Evolutionary conservation across 192 early-diverging fungal genomes (phyloP).

Genomic region (Podila minutissima): DNA sequence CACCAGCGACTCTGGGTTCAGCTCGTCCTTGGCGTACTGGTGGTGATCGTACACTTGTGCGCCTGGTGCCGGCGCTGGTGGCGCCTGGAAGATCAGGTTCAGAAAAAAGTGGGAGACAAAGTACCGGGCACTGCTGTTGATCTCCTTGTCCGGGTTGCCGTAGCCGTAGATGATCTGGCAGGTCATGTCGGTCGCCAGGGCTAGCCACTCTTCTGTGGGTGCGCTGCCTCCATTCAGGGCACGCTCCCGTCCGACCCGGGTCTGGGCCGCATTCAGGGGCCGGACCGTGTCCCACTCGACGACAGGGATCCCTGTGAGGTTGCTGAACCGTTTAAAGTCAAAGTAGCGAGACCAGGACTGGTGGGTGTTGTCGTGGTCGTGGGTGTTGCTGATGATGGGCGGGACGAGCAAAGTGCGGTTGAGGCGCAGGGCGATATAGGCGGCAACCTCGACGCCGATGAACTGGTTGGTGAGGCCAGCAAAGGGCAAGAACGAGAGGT

Average conservation of each 20-base stretch:
- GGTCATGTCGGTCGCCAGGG: conserved; percentile 23
- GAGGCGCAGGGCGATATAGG: conserved; percentile 16
- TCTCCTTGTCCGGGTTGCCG: neutral
- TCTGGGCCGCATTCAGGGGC: conserved; percentile 20
- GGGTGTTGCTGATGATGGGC: conserved; percentile 41
- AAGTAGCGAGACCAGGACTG: conserved; percentile 36
- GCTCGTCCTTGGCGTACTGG: neutral
- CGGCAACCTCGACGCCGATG: conserved; percentile 22
- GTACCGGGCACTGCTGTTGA: conserved; percentile 13
- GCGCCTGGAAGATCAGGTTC: neutral
- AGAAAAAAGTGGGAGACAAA: conserved; percentile 33
- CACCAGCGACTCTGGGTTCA: neutral
- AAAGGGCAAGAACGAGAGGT: conserved; percentile 38
- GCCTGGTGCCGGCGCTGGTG: neutral
- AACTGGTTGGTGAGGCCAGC: conserved; percentile 47
- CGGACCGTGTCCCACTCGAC: conserved; percentile 35
- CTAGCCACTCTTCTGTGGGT: neutral
- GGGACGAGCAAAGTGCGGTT: conserved; percentile 37
- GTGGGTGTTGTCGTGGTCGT: conserved; percentile 39
- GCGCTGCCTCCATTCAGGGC: neutral
- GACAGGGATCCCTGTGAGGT: conserved; percentile 23
- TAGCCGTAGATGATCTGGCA: conserved; percentile 23
- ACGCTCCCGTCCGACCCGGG: conserved; percentile 14
- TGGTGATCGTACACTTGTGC: conserved; percentile 1
- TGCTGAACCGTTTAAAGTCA: conserved; percentile 22